Evolutionary conservation across 495 filamentous ascomycete species (phyloP).

Genomic region (Penicillium salamii): DNA sequence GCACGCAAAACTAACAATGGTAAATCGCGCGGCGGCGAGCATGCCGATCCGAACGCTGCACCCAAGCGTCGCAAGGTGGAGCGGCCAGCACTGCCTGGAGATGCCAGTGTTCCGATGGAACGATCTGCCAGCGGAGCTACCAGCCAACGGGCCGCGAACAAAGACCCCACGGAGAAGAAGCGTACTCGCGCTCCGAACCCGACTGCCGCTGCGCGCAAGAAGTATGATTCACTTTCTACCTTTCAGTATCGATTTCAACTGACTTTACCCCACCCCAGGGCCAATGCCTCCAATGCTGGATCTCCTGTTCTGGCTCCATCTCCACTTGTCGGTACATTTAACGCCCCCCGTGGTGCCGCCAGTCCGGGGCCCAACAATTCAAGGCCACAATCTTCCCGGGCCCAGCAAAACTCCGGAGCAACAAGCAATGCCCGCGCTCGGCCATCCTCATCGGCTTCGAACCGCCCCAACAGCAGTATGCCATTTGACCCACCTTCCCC

Average conservation of each 20-base stretch:
- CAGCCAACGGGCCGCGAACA: conserved; percentile 44
- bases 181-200: conserved; percentile 61
- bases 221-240: conserved; percentile 42
- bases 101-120: conserved; percentile 60
- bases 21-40: conserved; percentile 60
- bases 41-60: conserved; percentile 35
- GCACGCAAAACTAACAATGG: conserved; percentile 55
- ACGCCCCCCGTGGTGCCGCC: conserved; percentile 43
- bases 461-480: conserved; percentile 34
- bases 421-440: conserved; percentile 54
- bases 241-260: conserved; percentile 3
- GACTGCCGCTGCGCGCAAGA: conserved; percentile 65
- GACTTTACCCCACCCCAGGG: conserved; percentile 31
- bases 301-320: conserved; percentile 73
- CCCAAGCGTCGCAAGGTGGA: conserved; percentile 82
- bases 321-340: conserved; percentile 63
- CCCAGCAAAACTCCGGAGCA: conserved; percentile 64
- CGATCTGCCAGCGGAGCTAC: conserved; percentile 63
- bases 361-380: conserved; percentile 41
- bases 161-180: conserved; percentile 69
- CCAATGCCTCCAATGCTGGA: conserved; percentile 50
- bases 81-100: conserved; percentile 42
- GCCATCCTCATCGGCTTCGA: conserved; percentile 60
- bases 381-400: conserved; percentile 62
- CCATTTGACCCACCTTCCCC: conserved; percentile 3